Evolutionary conservation across 352 stramenopile genomes (phyloP).

Genomic region (Aphanomyces euteiches): DNA sequence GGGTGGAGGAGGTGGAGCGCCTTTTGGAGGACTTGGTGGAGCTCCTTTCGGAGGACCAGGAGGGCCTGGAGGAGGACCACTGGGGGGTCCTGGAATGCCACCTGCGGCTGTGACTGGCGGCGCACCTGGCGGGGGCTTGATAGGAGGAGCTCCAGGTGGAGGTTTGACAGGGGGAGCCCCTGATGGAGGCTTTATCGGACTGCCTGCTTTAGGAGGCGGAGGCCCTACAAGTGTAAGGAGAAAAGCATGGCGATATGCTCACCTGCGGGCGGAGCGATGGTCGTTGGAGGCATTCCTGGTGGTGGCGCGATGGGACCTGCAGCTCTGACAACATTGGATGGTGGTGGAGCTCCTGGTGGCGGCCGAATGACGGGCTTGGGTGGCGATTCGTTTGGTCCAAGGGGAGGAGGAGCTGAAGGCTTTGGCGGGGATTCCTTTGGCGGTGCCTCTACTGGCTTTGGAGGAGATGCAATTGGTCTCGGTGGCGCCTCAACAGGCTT

Average conservation of each 20-base stretch:
- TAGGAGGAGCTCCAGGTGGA: conserved; percentile 30
- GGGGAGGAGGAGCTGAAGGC: neutral
- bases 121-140: conserved; percentile 33
- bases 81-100: conserved; percentile 27
- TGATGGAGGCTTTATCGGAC: conserved; percentile 29
- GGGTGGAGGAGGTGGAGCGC: conserved; percentile 48
- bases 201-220: neutral
- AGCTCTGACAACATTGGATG: conserved; percentile 17
- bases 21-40: conserved; percentile 40
- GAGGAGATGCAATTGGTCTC: conserved; percentile 17
- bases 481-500: conserved; percentile 4
- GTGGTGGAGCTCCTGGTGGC: conserved; percentile 36
- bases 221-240: too few species aligned
- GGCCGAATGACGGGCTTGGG: conserved; percentile 32
- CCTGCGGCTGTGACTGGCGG: conserved; percentile 28
- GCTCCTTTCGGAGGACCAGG: conserved; percentile 25
- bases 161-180: conserved; percentile 30
- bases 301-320: conserved; percentile 20
- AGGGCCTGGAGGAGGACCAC: conserved; percentile 40
- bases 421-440: neutral
- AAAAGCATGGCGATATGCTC: neutral
- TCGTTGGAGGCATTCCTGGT: conserved; percentile 16
- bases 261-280: conserved; percentile 11
- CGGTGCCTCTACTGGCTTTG: conserved; percentile 10
- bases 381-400: neutral